Percentiles rank a stretch among this genome's conserved stretches.
Conservation (phyloP, 805 yeast genomes). For the Lachancea fermentati region DNA sequence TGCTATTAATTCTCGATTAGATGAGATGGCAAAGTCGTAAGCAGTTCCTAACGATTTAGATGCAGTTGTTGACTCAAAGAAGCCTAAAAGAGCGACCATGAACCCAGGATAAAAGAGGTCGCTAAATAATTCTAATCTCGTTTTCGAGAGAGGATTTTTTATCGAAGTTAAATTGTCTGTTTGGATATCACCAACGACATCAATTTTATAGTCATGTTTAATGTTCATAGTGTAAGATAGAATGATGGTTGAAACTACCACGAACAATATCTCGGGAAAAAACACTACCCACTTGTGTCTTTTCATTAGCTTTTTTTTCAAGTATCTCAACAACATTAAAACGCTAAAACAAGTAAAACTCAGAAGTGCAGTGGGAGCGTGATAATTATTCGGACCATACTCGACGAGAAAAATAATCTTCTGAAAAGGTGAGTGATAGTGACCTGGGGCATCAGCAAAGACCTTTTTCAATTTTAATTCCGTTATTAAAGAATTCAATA, state of each 20-base stretch:
- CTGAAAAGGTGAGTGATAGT: conserved; percentile 64
- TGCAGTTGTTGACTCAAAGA: conserved; percentile 91
- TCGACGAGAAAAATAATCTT: conserved; percentile 54
- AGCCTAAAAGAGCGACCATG: conserved; percentile 78
- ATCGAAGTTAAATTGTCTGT: conserved; percentile 43
- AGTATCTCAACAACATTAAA: conserved; percentile 38
- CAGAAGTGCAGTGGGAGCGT: conserved; percentile 55
- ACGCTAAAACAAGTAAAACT: conserved; percentile 47
- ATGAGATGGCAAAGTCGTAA: conserved; percentile 64
- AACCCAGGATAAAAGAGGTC: conserved; percentile 63
- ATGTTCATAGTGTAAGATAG: conserved; percentile 45
- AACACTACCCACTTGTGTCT: conserved; percentile 45
- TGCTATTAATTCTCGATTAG: conserved; percentile 85
- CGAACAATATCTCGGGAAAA: conserved; percentile 79
- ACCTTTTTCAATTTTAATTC: conserved; percentile 60
- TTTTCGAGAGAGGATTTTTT: conserved; percentile 51
- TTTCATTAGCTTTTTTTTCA: conserved; percentile 36
- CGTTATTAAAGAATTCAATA: conserved; percentile 65
- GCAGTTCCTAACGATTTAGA: conserved; percentile 76
- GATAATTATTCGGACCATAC: conserved; percentile 42
- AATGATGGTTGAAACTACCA: conserved; percentile 57
- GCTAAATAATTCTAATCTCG: conserved; percentile 44
- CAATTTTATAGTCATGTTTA: conserved; percentile 48
- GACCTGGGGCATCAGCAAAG: conserved; percentile 42
- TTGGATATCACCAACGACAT: conserved; percentile 62